These are phyloP conservation scores for Cetraspora pellucida DNA, from an alignment of 192 early-diverging fungal genomes.

Conservation along the genomic window DNA sequence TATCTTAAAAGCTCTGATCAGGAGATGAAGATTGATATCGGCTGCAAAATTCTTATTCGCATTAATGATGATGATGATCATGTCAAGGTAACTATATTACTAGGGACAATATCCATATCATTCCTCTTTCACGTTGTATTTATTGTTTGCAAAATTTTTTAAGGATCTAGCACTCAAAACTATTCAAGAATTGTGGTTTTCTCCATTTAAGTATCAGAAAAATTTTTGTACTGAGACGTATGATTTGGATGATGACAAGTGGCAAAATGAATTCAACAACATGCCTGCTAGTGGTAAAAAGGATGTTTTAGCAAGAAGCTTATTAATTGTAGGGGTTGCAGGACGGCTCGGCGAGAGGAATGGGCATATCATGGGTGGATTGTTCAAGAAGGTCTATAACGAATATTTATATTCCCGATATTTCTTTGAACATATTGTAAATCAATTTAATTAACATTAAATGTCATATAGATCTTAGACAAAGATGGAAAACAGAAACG, in stretches of 20 bases:
- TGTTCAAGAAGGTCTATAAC: constrained; percentile 36
- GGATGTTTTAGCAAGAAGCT: constrained; percentile 25
- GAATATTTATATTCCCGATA: not conserved
- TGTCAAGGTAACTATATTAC: not conserved
- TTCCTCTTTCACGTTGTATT: not conserved
- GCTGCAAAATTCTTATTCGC: constrained; percentile 67
- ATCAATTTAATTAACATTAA: not conserved
- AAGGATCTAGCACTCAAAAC: constrained; percentile 71
- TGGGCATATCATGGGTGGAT: constrained; percentile 18
- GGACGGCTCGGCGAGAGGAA: constrained; percentile 23
- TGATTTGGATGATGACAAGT: constrained; percentile 40
- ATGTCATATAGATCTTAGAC: constrained; percentile 36
- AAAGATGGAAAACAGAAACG: constrained; percentile 48
- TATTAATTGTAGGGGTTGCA: constrained; percentile 36
- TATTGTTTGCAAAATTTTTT: not conserved
- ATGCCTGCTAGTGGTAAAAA: constrained; percentile 29
- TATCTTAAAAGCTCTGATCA: constrained; percentile 55
- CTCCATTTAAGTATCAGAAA: constrained; percentile 47
- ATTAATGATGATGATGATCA: constrained; percentile 66
- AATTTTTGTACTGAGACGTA: constrained; percentile 16
- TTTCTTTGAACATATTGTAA: not conserved
- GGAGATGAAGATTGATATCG: constrained; percentile 65
- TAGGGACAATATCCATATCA: not conserved
- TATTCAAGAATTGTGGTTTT: constrained; percentile 74
- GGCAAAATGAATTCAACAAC: constrained; percentile 31